These are phyloP conservation scores for Coemansia aciculifera DNA, from an alignment of 192 early-diverging fungal genomes.

Conservation along the genomic window DNA sequence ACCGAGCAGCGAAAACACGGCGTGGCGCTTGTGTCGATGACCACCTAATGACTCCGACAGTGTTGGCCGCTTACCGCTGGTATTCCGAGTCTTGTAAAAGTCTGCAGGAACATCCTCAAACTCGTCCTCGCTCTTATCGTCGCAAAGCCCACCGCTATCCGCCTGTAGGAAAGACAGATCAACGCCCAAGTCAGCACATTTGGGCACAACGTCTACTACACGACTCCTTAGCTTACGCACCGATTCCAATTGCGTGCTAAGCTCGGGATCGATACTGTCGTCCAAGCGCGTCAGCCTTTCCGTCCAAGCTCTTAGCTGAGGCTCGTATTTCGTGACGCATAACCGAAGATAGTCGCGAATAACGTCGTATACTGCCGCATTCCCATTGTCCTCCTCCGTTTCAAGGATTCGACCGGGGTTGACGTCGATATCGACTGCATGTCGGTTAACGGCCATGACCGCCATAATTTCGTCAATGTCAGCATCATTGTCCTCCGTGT, in stretches of 20 bases:
- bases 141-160: neutral
- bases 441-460: conserved; percentile 64
- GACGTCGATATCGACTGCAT: conserved; percentile 60
- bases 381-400: conserved; percentile 58
- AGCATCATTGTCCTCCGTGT: conserved; percentile 10
- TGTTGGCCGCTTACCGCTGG: neutral
- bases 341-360: conserved; percentile 61
- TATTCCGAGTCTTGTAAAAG: conserved; percentile 4
- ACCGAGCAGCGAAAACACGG: conserved; percentile 38
- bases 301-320: conserved; percentile 56
- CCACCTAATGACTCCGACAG: conserved; percentile 39
- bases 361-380: conserved; percentile 43
- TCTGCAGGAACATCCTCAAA: conserved; percentile 39
- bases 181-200: conserved; percentile 35
- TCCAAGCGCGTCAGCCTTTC: conserved; percentile 33
- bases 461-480: conserved; percentile 47
- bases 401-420: conserved; percentile 55
- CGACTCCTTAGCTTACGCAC: conserved; percentile 45
- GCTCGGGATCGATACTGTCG: conserved; percentile 21
- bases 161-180: conserved; percentile 10
- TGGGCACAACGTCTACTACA: conserved; percentile 17
- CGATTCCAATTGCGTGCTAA: conserved; percentile 39
- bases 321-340: conserved; percentile 49
- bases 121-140: conserved; percentile 25
- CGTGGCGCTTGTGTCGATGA: conserved; percentile 18